A percentile compares a stretch with the other conserved stretches of the same genome.
Evolutionary conservation across 768 basidiomycete species (phyloP).

Genomic region (Mycena haematopus): DNA sequence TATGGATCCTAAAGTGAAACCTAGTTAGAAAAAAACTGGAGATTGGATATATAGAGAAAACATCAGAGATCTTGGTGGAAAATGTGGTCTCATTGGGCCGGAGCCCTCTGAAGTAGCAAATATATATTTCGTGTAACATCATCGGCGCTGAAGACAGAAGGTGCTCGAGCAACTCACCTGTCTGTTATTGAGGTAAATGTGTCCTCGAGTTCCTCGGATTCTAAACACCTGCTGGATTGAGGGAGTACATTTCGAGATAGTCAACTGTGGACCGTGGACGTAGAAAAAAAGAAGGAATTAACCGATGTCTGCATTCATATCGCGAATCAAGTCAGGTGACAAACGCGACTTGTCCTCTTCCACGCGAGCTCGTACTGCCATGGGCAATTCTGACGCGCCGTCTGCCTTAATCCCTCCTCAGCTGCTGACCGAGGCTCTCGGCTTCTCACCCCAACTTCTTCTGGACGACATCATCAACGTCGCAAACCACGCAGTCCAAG

Average conservation of each 20-base stretch:
- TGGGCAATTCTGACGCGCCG: slow-evolving; percentile 21
- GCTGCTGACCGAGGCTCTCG: slow-evolving; percentile 75
- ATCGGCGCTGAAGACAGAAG: slow-evolving; percentile 28
- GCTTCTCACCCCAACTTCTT: slow-evolving; percentile 83
- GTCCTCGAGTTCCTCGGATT: no score
- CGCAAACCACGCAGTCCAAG: slow-evolving; percentile 78
- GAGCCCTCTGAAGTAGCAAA: slow-evolving; percentile 90
- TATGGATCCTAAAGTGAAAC: no score
- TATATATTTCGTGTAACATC: slow-evolving; percentile 61
- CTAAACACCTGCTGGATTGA: no score
- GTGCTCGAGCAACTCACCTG: neutral
- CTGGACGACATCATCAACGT: slow-evolving; percentile 89
- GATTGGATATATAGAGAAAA: neutral
- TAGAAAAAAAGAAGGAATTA: no score
- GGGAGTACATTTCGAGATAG: no score
- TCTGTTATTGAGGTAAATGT: no score
- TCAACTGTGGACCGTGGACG: no score
- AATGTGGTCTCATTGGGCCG: slow-evolving; percentile 67
- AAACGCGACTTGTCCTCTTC: neutral
- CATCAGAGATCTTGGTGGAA: slow-evolving; percentile 81
- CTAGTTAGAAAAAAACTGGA: neutral
- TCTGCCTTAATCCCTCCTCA: slow-evolving; percentile 45
- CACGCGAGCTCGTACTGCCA: neutral
- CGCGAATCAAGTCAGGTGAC: no score
- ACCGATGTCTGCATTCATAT: no score